These are phyloP conservation scores for Shiraia bambusicola DNA, from an alignment of 2,329 filamentous ascomycete genomes.

Conservation along the genomic window DNA sequence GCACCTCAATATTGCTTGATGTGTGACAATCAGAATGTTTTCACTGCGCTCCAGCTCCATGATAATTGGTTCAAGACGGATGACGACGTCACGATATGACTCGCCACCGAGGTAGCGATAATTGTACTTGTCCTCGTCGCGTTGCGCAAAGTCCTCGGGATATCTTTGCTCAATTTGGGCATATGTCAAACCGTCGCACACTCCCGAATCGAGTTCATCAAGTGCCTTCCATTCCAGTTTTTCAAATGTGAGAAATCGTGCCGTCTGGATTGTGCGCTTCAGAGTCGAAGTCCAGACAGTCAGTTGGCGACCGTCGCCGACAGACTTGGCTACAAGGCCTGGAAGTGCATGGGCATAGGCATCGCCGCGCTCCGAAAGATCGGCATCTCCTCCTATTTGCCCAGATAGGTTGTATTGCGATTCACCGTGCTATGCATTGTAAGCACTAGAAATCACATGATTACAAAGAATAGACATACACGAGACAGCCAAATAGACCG, in stretches of 20 bases:
- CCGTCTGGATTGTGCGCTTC: conserved; percentile 86
- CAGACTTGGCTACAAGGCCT: conserved; percentile 79
- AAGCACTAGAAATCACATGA: conserved; percentile 9
- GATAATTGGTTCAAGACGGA: conserved; percentile 96
- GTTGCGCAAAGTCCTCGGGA: conserved; percentile 91
- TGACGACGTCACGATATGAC: conserved; percentile 94
- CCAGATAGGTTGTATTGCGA: conserved; percentile 89
- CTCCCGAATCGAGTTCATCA: conserved; percentile 93
- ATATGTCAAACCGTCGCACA: conserved; percentile 95
- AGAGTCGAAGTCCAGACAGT: conserved; percentile 77
- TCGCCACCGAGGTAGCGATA: conserved; percentile 97
- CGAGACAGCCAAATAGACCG: conserved; percentile 95
- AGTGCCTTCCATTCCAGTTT: conserved; percentile 98
- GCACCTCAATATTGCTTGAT: conserved; percentile 93
- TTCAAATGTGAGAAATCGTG: conserved; percentile 85
- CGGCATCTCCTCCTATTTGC: conserved; percentile 88
- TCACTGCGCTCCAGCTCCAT: conserved; percentile 97
- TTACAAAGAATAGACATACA: conserved; percentile 56
- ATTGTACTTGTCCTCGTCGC: conserved; percentile 99
- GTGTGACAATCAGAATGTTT: conserved; percentile 96
- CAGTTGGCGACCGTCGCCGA: conserved; percentile 70
- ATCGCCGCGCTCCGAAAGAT: conserved; percentile 82
- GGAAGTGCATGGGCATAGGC: conserved; percentile 84
- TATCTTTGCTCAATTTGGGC: conserved; percentile 89
- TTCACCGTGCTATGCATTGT: conserved; percentile 75